A percentile compares a stretch with the other conserved stretches of the same genome.
Conservation (phyloP, 805 yeast genomes). For the Cyberlindnera mycetangii region DNA sequence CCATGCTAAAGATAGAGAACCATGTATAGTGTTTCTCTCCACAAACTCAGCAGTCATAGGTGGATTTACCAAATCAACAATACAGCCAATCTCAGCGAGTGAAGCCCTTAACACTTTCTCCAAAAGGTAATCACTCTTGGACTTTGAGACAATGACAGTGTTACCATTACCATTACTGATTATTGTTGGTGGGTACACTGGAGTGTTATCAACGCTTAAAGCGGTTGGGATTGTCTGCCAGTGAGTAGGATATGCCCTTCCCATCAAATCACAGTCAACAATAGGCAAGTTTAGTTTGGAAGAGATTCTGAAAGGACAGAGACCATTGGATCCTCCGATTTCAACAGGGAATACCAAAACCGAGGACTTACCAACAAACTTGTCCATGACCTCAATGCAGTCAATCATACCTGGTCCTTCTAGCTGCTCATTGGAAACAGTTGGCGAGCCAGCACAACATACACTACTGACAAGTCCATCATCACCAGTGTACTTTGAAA, state of each 20-base stretch:
- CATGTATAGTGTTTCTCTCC: constrained; percentile 27
- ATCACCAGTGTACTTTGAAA: constrained; percentile 20
- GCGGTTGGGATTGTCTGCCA: constrained; percentile 35
- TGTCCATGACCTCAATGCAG: constrained; percentile 28
- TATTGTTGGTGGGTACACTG: constrained; percentile 29
- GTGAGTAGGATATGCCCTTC: constrained; percentile 45
- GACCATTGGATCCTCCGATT: constrained; percentile 45
- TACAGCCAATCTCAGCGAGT: constrained; percentile 40
- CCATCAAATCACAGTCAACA: constrained; percentile 43
- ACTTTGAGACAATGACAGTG: constrained; percentile 32
- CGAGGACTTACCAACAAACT: constrained; percentile 29
- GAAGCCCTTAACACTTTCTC: constrained; percentile 42
- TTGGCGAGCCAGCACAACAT: constrained; percentile 27
- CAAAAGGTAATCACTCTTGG: constrained; percentile 32
- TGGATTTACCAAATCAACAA: constrained; percentile 31
- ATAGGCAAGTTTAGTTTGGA: constrained; percentile 30
- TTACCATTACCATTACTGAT: constrained; percentile 43
- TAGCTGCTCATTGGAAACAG: constrained; percentile 30
- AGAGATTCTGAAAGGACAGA: constrained; percentile 28
- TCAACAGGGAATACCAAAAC: constrained; percentile 40
- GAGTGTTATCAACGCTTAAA: constrained; percentile 18
- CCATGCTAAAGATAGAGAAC: constrained; percentile 41
- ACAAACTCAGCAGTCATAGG: constrained; percentile 34
- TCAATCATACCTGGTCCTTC: constrained; percentile 32
- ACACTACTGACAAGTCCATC: constrained; percentile 29